These are phyloP conservation scores for Metarhizium brunneum DNA, from an alignment of 2,329 filamentous ascomycete genomes.

Conservation along the genomic window DNA sequence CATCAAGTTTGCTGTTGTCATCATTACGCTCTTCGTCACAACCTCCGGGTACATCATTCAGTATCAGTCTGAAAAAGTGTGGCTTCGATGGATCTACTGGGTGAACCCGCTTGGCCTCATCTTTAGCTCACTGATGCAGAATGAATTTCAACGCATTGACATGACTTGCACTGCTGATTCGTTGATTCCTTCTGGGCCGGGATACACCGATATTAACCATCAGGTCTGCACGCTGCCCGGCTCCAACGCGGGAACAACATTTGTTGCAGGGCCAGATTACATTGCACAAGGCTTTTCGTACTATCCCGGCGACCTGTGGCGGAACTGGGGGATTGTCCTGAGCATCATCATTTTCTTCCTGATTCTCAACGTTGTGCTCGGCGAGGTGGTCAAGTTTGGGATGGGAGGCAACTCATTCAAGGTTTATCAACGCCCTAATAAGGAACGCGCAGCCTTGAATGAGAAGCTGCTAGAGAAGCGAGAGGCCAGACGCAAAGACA, in stretches of 20 bases:
- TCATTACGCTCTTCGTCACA: slow-evolving; percentile 74
- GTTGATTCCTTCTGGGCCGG: slow-evolving; percentile 61
- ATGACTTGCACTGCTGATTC: slow-evolving; percentile 60
- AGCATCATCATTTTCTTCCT: slow-evolving; percentile 70
- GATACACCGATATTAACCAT: slow-evolving; percentile 60
- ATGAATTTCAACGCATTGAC: slow-evolving; percentile 65
- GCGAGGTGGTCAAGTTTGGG: slow-evolving; percentile 69
- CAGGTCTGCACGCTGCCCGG: slow-evolving; percentile 78
- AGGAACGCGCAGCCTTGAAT: slow-evolving; percentile 58
- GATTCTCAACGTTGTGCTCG: slow-evolving; percentile 63
- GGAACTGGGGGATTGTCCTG: slow-evolving; percentile 75
- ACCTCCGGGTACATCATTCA: slow-evolving; percentile 81
- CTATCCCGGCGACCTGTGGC: slow-evolving; percentile 59
- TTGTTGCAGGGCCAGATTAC: slow-evolving; percentile 60
- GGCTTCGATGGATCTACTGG: slow-evolving; percentile 74
- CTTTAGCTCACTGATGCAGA: slow-evolving; percentile 75
- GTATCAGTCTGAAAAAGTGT: slow-evolving; percentile 63
- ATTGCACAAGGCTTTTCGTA: slow-evolving; percentile 62
- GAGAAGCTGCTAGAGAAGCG: slow-evolving; percentile 50
- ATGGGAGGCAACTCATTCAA: slow-evolving; percentile 75
- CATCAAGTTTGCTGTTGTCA: slow-evolving; percentile 69
- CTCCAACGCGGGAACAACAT: slow-evolving; percentile 52
- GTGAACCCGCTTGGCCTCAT: slow-evolving; percentile 65
- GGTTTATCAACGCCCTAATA: slow-evolving; percentile 62
- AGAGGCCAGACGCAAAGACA: slow-evolving; percentile 41